These are phyloP conservation scores for Gaertneriomyces sp. DNA, from an alignment of 192 early-diverging fungal genomes.

Conservation along the genomic window DNA sequence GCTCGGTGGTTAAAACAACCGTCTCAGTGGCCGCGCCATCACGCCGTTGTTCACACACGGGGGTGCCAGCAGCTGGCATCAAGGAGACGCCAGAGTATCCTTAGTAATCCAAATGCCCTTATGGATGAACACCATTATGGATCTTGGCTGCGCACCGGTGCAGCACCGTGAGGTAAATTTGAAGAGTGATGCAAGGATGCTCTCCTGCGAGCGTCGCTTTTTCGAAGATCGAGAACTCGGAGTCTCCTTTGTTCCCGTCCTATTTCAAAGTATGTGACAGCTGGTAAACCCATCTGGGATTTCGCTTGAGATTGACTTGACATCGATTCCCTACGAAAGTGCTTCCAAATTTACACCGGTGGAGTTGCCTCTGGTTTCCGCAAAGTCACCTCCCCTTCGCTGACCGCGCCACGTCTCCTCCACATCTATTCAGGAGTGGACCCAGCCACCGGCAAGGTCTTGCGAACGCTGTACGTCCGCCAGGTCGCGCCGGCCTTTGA, in stretches of 20 bases:
- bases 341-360: constrained; percentile 50
- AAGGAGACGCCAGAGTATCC: constrained; percentile 28
- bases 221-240: constrained; percentile 55
- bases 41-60: constrained; percentile 30
- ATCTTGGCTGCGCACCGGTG: constrained; percentile 58
- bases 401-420: constrained; percentile 47
- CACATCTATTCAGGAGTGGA: constrained; percentile 52
- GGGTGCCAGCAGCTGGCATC: constrained; percentile 29
- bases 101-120: too few relatives aligned
- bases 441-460: constrained; percentile 28
- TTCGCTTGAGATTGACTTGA: background rate
- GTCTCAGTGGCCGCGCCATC: constrained; percentile 11
- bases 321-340: background rate
- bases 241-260: constrained; percentile 62
- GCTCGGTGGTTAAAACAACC: constrained; percentile 25
- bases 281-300: background rate
- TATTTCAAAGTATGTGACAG: constrained; percentile 57
- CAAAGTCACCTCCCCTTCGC: constrained; percentile 39
- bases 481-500: constrained; percentile 52
- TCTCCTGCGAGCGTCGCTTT: background rate
- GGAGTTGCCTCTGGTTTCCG: constrained; percentile 73
- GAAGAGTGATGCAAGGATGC: background rate
- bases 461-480: constrained; percentile 50
- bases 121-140: too few relatives aligned
- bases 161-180: constrained; percentile 66